Percentiles rank a stretch among this genome's conserved stretches.
Evolutionary conservation across 768 basidiomycete species (phyloP).

Genomic region (Neoboletus brunneissimus): DNA sequence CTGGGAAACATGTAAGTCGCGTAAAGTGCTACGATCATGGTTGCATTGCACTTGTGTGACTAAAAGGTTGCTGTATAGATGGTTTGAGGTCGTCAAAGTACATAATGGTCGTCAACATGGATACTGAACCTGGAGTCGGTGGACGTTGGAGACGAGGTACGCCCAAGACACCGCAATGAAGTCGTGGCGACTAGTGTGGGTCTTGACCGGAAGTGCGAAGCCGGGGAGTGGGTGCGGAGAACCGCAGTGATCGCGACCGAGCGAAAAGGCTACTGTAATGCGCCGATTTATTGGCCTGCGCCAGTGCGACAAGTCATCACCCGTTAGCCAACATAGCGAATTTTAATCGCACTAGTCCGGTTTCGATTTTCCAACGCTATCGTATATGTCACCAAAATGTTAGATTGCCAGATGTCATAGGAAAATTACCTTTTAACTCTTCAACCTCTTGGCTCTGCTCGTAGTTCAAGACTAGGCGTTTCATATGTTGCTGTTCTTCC

Average conservation of each 20-base stretch:
- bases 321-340: slow-evolving; percentile 67
- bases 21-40: slow-evolving; percentile 9
- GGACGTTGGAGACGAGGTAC: slow-evolving; percentile 8
- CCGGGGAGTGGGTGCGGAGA: slow-evolving; percentile 17
- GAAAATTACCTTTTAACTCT: slow-evolving; percentile 62
- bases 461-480: slow-evolving; percentile 89
- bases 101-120: slow-evolving; percentile 21
- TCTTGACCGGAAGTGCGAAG: slow-evolving; percentile 23
- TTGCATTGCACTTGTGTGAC: slow-evolving; percentile 6
- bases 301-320: slow-evolving; percentile 12
- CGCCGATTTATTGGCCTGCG: slow-evolving; percentile 15
- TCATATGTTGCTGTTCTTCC: slow-evolving; percentile 95
- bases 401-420: background rate
- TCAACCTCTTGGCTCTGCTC: slow-evolving; percentile 88
- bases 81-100: slow-evolving; percentile 26
- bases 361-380: slow-evolving; percentile 68
- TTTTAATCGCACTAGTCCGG: slow-evolving; percentile 67
- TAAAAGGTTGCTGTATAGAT: slow-evolving; percentile 7
- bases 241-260: slow-evolving; percentile 20
- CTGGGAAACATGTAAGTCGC: slow-evolving; percentile 2
- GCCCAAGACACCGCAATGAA: slow-evolving; percentile 16
- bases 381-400: background rate
- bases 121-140: slow-evolving; percentile 15
- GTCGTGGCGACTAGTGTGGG: slow-evolving; percentile 9
- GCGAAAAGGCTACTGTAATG: slow-evolving; percentile 24